Conservation (phyloP, 176 grass and related monocot species). For the Musa beccarii region DNA sequence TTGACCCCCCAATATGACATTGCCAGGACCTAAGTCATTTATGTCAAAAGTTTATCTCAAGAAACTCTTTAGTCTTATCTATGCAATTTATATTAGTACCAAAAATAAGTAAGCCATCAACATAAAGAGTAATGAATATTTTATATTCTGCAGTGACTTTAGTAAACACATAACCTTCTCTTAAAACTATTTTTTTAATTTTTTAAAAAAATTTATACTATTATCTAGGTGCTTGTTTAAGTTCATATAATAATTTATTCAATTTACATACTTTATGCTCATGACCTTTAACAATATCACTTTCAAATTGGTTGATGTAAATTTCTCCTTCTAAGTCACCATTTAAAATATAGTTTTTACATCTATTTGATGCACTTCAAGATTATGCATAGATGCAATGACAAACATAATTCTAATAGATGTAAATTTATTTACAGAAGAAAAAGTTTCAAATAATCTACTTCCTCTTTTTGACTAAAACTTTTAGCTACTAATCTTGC, state of each 20-base stretch:
- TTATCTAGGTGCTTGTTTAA: neutral
- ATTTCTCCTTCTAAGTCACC: neutral
- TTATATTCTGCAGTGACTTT: neutral
- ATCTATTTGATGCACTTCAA: neutral
- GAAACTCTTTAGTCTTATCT: neutral
- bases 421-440: neutral
- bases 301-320: no score
- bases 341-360: neutral
- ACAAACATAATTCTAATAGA: neutral
- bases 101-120: neutral
- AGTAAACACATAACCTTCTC: neutral
- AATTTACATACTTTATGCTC: neutral
- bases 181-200: neutral
- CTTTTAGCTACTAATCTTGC: neutral
- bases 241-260: neutral
- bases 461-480: neutral
- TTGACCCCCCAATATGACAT: no score
- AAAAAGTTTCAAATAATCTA: neutral
- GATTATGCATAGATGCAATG: neutral
- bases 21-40: no score
- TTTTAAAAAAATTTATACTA: neutral
- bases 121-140: neutral
- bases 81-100: neutral
- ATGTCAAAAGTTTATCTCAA: no score
- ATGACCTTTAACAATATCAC: no score